A percentile compares a stretch with the other conserved stretches of the same genome.
phyloP scores from a whole-genome alignment of 345 rosid species.

The Populus simonii region DNA sequence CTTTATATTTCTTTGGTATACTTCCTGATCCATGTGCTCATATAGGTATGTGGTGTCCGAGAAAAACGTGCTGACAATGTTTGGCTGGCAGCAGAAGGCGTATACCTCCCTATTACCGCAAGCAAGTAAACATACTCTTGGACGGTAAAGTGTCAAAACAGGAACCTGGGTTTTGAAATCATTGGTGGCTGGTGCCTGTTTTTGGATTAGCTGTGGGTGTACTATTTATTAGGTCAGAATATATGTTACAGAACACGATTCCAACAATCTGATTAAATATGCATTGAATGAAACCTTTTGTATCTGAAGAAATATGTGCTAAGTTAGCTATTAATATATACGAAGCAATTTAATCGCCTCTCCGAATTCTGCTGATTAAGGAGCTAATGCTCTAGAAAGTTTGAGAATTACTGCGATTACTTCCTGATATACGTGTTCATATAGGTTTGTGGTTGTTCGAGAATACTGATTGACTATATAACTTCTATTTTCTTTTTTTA shows the following conservation, averaged over 20 bases:
- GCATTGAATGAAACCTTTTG: slow-evolving; percentile 4
- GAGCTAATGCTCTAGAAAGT: not conserved
- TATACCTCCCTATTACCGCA: slow-evolving; percentile 71
- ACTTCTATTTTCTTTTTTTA: too few species aligned
- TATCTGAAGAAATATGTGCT: slow-evolving; percentile 2
- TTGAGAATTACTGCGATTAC: not conserved
- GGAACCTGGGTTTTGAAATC: slow-evolving; percentile 39
- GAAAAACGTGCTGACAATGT: slow-evolving; percentile 85
- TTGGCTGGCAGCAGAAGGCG: slow-evolving; percentile 98
- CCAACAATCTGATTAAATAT: not conserved
- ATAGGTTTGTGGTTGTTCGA: too few species aligned
- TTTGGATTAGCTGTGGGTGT: slow-evolving; percentile 14
- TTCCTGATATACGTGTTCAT: too few species aligned
- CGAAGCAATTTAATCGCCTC: not conserved
- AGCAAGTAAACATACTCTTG: slow-evolving; percentile 39
- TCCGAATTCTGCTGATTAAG: not conserved
- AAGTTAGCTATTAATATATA: not conserved
- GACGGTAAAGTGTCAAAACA: slow-evolving; percentile 19
- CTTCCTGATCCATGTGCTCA: slow-evolving; percentile 9
- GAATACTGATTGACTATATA: too few species aligned
- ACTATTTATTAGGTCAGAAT: slow-evolving; percentile 2
- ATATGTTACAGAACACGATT: slow-evolving; percentile 3
- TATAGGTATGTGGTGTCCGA: slow-evolving; percentile 76
- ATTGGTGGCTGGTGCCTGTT: slow-evolving; percentile 34
- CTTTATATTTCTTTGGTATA: not conserved